Percentiles rank a stretch among this genome's conserved stretches.
These are phyloP conservation scores for Aechmea fasciata DNA, from an alignment of 176 grass and related monocot species.

Conservation along the genomic window DNA sequence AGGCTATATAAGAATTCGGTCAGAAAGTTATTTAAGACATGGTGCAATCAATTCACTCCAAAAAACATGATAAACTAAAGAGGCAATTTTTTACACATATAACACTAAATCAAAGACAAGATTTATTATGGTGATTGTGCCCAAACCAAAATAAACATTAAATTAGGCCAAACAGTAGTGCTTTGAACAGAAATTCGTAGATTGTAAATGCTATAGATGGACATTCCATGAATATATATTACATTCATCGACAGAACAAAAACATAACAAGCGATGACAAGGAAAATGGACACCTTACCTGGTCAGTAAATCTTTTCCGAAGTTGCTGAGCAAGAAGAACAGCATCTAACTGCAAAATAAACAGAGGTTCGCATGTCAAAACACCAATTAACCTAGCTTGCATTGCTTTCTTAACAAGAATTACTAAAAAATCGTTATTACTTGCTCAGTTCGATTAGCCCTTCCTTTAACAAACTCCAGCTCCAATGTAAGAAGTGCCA, in stretches of 20 bases:
- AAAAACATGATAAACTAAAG: no score
- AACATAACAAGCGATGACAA: background rate
- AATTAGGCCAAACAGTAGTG: no score
- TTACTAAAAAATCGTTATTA: conserved; percentile 13
- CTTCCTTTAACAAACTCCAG: conserved; percentile 73
- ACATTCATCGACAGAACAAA: background rate
- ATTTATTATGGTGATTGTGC: no score
- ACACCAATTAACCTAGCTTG: conserved; percentile 2
- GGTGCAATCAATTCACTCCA: no score
- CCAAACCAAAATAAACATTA: no score
- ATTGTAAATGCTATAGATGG: no score
- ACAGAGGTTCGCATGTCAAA: background rate
- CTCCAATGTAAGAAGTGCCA: conserved; percentile 71
- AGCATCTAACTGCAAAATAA: conserved; percentile 71
- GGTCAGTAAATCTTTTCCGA: conserved; percentile 66
- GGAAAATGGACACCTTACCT: conserved; percentile 38
- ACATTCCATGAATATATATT: no score
- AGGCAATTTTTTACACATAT: no score
- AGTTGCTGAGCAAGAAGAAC: conserved; percentile 81
- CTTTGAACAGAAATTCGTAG: no score
- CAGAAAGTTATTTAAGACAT: no score
- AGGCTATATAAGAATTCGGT: no score
- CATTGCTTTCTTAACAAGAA: background rate
- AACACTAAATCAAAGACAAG: no score
- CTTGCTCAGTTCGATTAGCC: conserved; percentile 55